Conservation (phyloP, 2,329 filamentous ascomycete genomes). For the Fusarium goolgardi region DNA sequence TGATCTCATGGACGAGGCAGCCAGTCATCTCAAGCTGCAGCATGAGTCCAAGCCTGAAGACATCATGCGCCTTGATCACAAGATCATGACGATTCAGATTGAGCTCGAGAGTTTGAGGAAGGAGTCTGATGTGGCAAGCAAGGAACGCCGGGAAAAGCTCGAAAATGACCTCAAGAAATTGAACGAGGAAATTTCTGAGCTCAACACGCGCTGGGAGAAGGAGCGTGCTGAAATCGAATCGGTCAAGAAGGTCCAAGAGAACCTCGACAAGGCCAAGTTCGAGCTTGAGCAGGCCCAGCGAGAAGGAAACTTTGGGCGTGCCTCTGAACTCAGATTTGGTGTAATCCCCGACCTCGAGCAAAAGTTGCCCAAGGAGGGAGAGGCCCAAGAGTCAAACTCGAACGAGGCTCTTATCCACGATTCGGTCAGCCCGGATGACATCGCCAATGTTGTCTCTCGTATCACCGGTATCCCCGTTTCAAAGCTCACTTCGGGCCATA, state of each 20-base stretch:
- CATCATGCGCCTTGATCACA: constrained; percentile 90
- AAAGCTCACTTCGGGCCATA: constrained; percentile 92
- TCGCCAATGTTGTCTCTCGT: constrained; percentile 89
- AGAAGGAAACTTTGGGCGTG: constrained; percentile 86
- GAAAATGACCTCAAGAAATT: constrained; percentile 80
- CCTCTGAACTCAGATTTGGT: constrained; percentile 91
- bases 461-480: constrained; percentile 93
- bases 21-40: constrained; percentile 87
- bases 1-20: constrained; percentile 95
- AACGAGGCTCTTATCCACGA: constrained; percentile 82
- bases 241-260: constrained; percentile 87
- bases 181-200: constrained; percentile 77
- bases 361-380: constrained; percentile 80
- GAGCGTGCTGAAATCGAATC: constrained; percentile 87
- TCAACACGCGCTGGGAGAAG: constrained; percentile 90
- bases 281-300: constrained; percentile 90
- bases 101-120: constrained; percentile 94
- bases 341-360: constrained; percentile 84
- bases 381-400: constrained; percentile 52
- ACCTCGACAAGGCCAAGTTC: constrained; percentile 86
- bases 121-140: constrained; percentile 89
- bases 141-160: constrained; percentile 87
- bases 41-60: constrained; percentile 97
- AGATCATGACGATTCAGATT: constrained; percentile 97
- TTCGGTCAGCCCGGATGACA: constrained; percentile 94